Conservation (phyloP, 23 red algal species). For the Gracilaria domingensis region DNA sequence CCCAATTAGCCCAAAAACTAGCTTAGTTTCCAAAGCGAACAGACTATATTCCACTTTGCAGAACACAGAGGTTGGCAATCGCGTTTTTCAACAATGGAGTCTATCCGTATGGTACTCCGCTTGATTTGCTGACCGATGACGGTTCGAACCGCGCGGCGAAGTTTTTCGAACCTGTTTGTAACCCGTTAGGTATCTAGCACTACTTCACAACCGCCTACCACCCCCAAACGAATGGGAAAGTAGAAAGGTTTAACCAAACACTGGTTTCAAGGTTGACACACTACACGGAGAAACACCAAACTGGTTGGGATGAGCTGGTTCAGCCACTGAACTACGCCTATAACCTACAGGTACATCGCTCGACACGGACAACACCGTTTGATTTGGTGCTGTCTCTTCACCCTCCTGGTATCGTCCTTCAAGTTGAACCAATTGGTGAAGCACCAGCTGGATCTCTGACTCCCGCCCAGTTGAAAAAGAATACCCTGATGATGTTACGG, state of each 20-base stretch:
- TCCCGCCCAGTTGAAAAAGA: neutral
- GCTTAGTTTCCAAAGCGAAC: too few species aligned
- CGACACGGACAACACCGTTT: neutral
- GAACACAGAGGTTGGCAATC: too few species aligned
- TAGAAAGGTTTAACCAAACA: too few species aligned
- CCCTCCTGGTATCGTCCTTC: too few species aligned
- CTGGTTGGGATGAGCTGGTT: neutral
- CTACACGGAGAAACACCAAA: constrained; percentile 25
- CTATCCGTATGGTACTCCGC: neutral
- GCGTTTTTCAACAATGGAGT: constrained; percentile 41
- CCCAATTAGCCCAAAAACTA: too few species aligned
- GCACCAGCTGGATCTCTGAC: neutral
- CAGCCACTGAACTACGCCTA: constrained; percentile 10
- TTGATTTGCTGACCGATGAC: constrained; percentile 7
- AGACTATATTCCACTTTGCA: too few species aligned
- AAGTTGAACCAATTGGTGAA: neutral
- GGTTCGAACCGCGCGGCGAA: constrained; percentile 21
- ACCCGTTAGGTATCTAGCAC: constrained; percentile 6
- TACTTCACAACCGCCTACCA: constrained; percentile 33
- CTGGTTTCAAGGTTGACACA: neutral
- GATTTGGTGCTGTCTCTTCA: neutral
- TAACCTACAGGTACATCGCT: constrained; percentile 18
- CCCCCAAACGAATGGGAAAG: constrained; percentile 51
- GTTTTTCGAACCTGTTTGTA: constrained; percentile 41
- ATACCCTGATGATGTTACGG: neutral